Evolutionary conservation across 1,139 yeast genomes (phyloP).

Genomic region (Yamadazyma dendronema): DNA sequence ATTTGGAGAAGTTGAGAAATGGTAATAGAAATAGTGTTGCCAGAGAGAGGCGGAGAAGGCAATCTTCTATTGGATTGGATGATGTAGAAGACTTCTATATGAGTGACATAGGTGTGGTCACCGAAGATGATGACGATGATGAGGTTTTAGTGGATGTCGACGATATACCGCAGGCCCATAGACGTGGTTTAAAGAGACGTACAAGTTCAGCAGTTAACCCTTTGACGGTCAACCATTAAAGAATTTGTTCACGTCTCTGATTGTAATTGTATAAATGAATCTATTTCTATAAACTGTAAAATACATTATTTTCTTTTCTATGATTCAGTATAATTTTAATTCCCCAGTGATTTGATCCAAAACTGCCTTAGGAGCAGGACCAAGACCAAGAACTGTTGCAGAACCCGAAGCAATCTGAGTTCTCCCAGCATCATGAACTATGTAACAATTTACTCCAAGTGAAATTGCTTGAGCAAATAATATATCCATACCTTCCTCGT

Average conservation of each 20-base stretch:
- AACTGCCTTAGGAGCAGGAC: conserved; percentile 91
- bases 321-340: conserved; percentile 62
- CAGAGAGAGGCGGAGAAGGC: conserved; percentile 35
- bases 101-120: conserved; percentile 38
- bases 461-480: conserved; percentile 80
- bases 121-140: conserved; percentile 31
- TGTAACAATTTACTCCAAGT: conserved; percentile 71
- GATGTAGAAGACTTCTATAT: conserved; percentile 49
- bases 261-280: background rate
- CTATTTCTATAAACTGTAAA: conserved; percentile 3
- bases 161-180: conserved; percentile 23
- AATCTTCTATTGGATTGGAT: conserved; percentile 42
- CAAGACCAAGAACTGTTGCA: conserved; percentile 90
- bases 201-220: conserved; percentile 49
- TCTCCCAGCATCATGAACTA: conserved; percentile 95
- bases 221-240: conserved; percentile 24
- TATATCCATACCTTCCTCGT: conserved; percentile 73
- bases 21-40: conserved; percentile 39
- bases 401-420: conserved; percentile 95
- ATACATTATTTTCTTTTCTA: background rate
- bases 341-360: conserved; percentile 80
- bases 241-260: background rate
- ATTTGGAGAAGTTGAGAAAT: conserved; percentile 48
- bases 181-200: conserved; percentile 38
- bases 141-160: conserved; percentile 43